phyloP scores from a whole-genome alignment of 2,329 filamentous ascomycete species.

The Aureobasidium sp. region DNA sequence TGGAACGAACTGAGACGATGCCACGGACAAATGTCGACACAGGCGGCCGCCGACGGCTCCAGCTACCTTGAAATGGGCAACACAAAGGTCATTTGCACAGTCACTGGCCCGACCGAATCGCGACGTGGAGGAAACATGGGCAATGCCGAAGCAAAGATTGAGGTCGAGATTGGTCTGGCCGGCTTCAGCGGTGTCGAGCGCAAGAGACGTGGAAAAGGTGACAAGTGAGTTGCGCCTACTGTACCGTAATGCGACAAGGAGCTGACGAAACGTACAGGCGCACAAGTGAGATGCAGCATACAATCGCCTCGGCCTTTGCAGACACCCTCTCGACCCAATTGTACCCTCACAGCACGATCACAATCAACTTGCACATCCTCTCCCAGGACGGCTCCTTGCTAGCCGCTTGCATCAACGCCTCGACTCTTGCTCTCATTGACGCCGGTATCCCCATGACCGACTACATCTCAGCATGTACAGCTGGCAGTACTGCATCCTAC shows the following conservation, averaged over 20 bases:
- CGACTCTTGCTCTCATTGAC: constrained; percentile 85
- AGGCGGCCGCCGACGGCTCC: constrained; percentile 86
- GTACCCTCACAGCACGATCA: constrained; percentile 82
- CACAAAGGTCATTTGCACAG: constrained; percentile 91
- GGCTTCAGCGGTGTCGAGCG: constrained; percentile 85
- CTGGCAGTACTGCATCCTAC: constrained; percentile 67
- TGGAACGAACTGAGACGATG: constrained; percentile 96
- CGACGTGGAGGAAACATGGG: constrained; percentile 40
- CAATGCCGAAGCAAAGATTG: constrained; percentile 57
- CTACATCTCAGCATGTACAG: constrained; percentile 82
- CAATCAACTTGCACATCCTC: constrained; percentile 76
- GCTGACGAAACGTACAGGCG: constrained; percentile 48
- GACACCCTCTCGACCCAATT: constrained; percentile 76
- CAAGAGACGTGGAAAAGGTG: constrained; percentile 64
- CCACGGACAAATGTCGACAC: constrained; percentile 83
- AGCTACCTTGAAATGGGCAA: constrained; percentile 96
- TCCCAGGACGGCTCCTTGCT: constrained; percentile 86
- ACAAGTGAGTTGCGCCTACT: constrained; percentile 57
- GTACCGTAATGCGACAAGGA: not conserved
- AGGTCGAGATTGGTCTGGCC: constrained; percentile 76
- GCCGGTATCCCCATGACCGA: constrained; percentile 93
- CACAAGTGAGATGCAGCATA: constrained; percentile 71
- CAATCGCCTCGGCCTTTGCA: constrained; percentile 69
- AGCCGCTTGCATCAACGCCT: constrained; percentile 82
- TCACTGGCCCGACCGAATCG: constrained; percentile 75